Evolutionary conservation across 352 stramenopile species (phyloP), one percentile per base, ranked within the genome.

Genomic region (Pythium aphanidermatum): DNA sequence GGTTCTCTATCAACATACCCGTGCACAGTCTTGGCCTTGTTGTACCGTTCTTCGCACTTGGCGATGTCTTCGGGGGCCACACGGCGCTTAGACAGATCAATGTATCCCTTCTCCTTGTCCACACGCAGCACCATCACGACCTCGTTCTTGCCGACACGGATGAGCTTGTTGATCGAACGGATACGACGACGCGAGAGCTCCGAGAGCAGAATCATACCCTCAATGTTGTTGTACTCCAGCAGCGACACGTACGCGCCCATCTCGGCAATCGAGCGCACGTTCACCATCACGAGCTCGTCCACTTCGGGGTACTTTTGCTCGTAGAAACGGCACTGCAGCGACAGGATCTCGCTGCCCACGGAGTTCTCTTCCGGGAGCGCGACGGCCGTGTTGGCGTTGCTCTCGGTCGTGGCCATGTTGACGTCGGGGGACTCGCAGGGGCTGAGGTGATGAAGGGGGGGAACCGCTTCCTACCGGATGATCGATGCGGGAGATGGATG

Each of bases 171-270:
- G 76, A 99, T 99, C 43, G 90, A 98, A 14, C 97, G 95, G 65
- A 99, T 99, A 51, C 97, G 96, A 67, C 97, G 88, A 11, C 97
- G 83, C 37, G 87, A 98, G 33, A 99, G 78, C 70, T 99, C 97
- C n/a, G 87, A 98, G 9, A 99, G 74, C 58, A 99, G 60, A 63
- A 99, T 99, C 91, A 99, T 99, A 38, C 97, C 97, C 61, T 98
- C 91, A 57, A 99, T 99, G 77, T 99, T 98, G 80, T 99, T 98
- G 87, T 99, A 99, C 79, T 99, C 97, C 38, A 99, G 83, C 32
- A 99, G 81, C 35, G 88, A 98, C 40, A 99, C 97, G 72, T 99
- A 99, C 19, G 97, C 97, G 39, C 97, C 97, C 96, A 99, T 99
- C 63, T 99, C 97, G 41, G 96, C 97, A 68, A 99, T 98, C 60